Percentiles rank a stretch among this genome's conserved stretches.
These are phyloP conservation scores for Ophiocordyceps camponoti-floridani DNA, from an alignment of 2,329 filamentous ascomycete genomes.

Conservation along the genomic window DNA sequence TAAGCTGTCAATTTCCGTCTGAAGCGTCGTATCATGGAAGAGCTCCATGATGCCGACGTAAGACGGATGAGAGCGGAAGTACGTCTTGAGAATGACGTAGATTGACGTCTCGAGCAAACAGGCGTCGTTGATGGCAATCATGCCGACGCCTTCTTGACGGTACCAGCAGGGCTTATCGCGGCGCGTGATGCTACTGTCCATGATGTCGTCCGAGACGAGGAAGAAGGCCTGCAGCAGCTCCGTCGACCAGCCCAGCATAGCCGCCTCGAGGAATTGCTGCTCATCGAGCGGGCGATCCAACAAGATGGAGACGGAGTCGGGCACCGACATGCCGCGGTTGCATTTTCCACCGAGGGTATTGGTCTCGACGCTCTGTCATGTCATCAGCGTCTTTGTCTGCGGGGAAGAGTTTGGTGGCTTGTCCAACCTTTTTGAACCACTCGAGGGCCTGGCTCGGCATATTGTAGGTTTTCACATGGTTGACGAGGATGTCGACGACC, in stretches of 20 bases:
- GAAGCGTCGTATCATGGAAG: constrained; percentile 85
- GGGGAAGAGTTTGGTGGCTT: neutral
- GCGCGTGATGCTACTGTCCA: constrained; percentile 90
- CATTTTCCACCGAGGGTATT: constrained; percentile 93
- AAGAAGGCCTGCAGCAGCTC: constrained; percentile 98
- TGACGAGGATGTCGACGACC: constrained; percentile 65
- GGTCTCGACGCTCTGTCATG: constrained; percentile 52
- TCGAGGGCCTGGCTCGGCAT: constrained; percentile 62
- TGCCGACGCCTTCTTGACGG: constrained; percentile 70
- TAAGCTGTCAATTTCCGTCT: constrained; percentile 90
- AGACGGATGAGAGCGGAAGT: constrained; percentile 71
- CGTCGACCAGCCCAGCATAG: constrained; percentile 89
- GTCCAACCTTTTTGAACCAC: constrained; percentile 67
- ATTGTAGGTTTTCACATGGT: constrained; percentile 65
- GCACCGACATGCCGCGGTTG: constrained; percentile 96
- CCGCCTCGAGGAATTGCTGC: constrained; percentile 75
- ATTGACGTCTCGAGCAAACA: constrained; percentile 89
- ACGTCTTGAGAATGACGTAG: constrained; percentile 82
- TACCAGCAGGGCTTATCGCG: constrained; percentile 96
- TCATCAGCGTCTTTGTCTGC: neutral
- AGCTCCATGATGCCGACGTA: constrained; percentile 90
- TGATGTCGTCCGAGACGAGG: constrained; percentile 95
- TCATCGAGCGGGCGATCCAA: constrained; percentile 52
- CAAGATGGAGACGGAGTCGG: constrained; percentile 74
- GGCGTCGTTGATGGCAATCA: constrained; percentile 95